These are phyloP conservation scores for Corchorus olitorius DNA, from an alignment of 345 rosid species.

Conservation along the genomic window DNA sequence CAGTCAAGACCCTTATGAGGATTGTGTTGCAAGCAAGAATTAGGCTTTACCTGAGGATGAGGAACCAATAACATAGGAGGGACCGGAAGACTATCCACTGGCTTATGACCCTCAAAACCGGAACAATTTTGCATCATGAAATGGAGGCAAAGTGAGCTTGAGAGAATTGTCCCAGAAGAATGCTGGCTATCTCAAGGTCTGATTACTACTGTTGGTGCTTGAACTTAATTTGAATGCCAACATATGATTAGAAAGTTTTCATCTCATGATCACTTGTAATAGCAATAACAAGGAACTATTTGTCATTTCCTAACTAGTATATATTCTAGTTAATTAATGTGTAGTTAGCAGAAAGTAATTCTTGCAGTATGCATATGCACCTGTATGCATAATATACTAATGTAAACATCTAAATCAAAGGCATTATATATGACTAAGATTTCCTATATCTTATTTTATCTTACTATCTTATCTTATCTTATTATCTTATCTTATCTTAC, in stretches of 20 bases:
- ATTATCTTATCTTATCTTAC: too few species aligned
- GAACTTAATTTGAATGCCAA: slow-evolving; percentile 39
- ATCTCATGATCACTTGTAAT: not conserved
- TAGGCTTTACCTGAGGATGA: slow-evolving; percentile 93
- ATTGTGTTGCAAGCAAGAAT: slow-evolving; percentile 84
- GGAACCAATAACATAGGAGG: slow-evolving; percentile 58
- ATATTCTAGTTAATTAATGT: not conserved
- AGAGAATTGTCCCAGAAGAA: slow-evolving; percentile 74
- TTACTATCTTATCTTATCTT: too few species aligned
- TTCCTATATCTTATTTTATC: too few species aligned
- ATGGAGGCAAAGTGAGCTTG: slow-evolving; percentile 86
- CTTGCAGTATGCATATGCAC: not conserved
- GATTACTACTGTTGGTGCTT: slow-evolving; percentile 95
- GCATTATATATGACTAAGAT: too few species aligned
- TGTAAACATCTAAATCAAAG: too few species aligned
- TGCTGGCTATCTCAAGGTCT: slow-evolving; percentile 67
- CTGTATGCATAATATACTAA: not conserved
- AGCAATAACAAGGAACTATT: slow-evolving; percentile 11
- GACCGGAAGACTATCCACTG: slow-evolving; percentile 64
- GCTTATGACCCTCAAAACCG: slow-evolving; percentile 79
- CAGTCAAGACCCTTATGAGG: slow-evolving; percentile 80
- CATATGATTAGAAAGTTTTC: not conserved
- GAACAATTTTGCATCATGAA: slow-evolving; percentile 62
- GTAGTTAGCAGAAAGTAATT: not conserved
- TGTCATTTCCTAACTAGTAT: slow-evolving; percentile 16